Base-by-base conservation (phyloP, 306 rosid genomes). In the Dalbergia oliveri region DNA sequence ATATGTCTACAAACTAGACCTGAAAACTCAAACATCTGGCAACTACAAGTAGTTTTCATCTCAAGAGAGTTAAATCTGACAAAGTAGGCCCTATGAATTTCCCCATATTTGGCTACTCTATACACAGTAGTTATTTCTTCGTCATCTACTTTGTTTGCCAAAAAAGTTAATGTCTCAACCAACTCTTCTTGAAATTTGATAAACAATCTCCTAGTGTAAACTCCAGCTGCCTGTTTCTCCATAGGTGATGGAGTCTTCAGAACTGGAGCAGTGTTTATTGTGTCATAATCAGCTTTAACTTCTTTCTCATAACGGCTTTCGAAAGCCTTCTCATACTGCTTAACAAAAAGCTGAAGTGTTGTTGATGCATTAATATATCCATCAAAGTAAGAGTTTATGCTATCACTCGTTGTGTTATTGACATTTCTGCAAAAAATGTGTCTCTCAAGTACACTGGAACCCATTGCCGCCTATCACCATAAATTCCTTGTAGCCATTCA, bases 21-120 rank as follows among this genome's bases (percentile, higher is more conserved):
- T 37, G 45, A 81, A 81, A 81, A 81, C 81, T 81, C 85, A 75
- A 81, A 81, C 85, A 81, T 81, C 77, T 81, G 85, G 75, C 85
- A 81, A 71, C 77, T 75, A 60, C 85, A 81, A 15, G 81, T 81
- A 68, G 81, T 81, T 75, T 75, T 81, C 53, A 51, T 61, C 77
- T 81, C 81, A 68, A 50, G 49, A 37, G n/a, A 19, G 57, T 81
- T 81, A 81, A 75, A 75, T 59, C 64, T 75, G 18, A 81, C 81
- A 49, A 81, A 21, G 66, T 81, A 67, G 35, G 65, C 81, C 65
- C 6, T 60, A 23, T 81, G 81, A 37, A 19, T 68, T 57, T 81
- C 85, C 72, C 85, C 85, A 60, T 67, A 81, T 75, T 67, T 81
- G 72, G 85, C 81, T 7, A 81, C 85, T 47, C 77, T 81, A 68